Evolutionary conservation across 2,329 filamentous ascomycete genomes (phyloP), one percentile per base, ranked within the genome.

Genomic region (Ceratocystis diversiconidia): DNA sequence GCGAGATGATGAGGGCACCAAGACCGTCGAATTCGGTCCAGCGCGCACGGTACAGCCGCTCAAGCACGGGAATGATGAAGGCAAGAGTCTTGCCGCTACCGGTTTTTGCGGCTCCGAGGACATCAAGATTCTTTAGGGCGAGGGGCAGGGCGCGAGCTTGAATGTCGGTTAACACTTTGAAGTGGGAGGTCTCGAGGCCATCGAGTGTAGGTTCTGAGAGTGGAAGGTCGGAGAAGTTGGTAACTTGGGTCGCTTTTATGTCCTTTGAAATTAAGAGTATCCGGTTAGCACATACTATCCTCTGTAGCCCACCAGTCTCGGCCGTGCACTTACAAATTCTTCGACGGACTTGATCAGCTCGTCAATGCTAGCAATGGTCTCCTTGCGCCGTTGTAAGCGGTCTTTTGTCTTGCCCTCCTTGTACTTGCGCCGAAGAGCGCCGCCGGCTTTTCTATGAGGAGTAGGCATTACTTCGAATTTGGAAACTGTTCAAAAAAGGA

Each of bases 71-170:
- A 1, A 97, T 79, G 6, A 99, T 77, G 74, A 99, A 99, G 0
- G 94, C 90, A 28, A 99, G 80, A 0, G 92, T 97, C 79, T 97
- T 97, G 72, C 92, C 92, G 73, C 89, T 95, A 63, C 92, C 92
- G 0, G 92, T 97, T 76, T 95, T 96, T 50, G 94, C 94, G 4
- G 94, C 94, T 52, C 92, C 94, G 50, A 99, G 85, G 50, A 99
- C 89, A 74, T 99, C 94, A 67, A 80, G 79, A 66, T 90, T 89
- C 75, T 95, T 89, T 69, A 99, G 81, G 7, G 90, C 92, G 68
- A 91, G 80, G 5, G 90, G 91, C 67, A 99, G 87, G n/a, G 92
- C 91, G 72, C 87, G 87, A 61, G 87, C 82, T 77, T 99, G 94
- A 71, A 99, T 89, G 70, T 96, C 92, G 68, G 94, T 99, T 70